Evolutionary conservation across 2,329 filamentous ascomycete species (phyloP).

Genomic region (Penicillium sp.): DNA sequence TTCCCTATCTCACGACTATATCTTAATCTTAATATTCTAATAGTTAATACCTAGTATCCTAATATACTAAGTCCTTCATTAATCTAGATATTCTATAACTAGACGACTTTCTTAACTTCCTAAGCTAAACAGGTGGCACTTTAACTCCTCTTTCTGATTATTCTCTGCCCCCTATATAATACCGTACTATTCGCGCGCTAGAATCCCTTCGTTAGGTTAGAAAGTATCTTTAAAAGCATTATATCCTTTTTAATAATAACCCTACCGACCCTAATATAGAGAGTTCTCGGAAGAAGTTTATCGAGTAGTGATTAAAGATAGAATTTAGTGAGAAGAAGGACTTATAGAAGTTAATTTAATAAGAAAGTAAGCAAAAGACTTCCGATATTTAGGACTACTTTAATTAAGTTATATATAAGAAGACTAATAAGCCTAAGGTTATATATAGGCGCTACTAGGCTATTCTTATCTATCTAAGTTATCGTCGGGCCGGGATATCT

Average conservation of each 20-base stretch:
- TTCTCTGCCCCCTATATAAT: neutral
- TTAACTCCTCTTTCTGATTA: neutral
- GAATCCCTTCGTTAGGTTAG: neutral
- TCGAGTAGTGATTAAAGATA: neutral
- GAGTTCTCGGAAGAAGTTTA: neutral
- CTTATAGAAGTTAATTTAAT: neutral
- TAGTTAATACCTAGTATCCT: neutral
- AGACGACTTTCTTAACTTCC: conserved; percentile 1
- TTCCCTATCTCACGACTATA: neutral
- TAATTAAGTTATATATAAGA: neutral
- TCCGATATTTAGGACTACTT: neutral
- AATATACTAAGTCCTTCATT: conserved; percentile 1
- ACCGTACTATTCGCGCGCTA: neutral
- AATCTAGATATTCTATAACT: neutral
- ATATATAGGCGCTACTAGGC: neutral
- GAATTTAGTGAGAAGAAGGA: neutral
- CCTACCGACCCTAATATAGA: neutral
- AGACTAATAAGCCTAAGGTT: neutral
- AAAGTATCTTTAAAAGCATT: neutral
- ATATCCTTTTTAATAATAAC: neutral
- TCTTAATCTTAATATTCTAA: neutral
- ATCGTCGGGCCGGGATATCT: neutral
- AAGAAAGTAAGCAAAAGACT: neutral
- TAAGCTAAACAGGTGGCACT: neutral
- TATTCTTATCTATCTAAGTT: neutral